Base-by-base conservation (phyloP, 805 yeast species). In the Metschnikowia colocasiae region DNA sequence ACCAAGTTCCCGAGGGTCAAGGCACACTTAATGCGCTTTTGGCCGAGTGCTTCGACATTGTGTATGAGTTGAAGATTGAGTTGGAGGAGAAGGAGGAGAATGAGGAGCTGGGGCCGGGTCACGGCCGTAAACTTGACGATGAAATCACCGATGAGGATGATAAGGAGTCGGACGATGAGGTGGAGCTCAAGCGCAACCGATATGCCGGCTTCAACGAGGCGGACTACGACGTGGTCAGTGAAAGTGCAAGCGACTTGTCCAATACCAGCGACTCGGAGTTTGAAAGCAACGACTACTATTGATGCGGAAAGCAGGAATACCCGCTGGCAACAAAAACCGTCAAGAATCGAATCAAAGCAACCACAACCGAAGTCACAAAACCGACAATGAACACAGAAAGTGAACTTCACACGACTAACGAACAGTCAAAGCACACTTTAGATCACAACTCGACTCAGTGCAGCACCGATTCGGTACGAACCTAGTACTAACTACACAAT, bases 1-100 rank as follows among this genome's bases (percentile, higher is more conserved):
- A 82, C 43, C 87, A 88, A 53, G 85, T 94, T 36, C 99, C 99
- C 2, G 98, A 94, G 63, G 99, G 99, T 10, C 99, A 94, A 67
- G 99, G 97, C 5, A 82, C 95, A n/a, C 73, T 94, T 53, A 90
- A 83, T 64, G 96, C 96, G 1, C 69, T 92, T 48, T 72, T 92
- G 43, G 94, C 96, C 3, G 97, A 91, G 63, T 92, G 98, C 65
- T 94, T 89, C 63, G 99, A 94, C 64, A 85, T 92, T 49, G 76
- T 87, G 40, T 94, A 92, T 61, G 99, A 94, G 69, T 74, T 94
- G 64, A 86, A 89, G 61, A 83, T 87, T 30, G 96, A 90, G 61
- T 78, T 86, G 44, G 90, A 86, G 57, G 91, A 84, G 51, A 73
- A 73, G 51, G 81, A 78, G 50, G 69, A 63, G 29, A 51, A 48